Evolutionary conservation across 768 basidiomycete genomes (phyloP), one percentile per base, ranked within the genome.

Genomic region (Brasilioporus rufonigricans): DNA sequence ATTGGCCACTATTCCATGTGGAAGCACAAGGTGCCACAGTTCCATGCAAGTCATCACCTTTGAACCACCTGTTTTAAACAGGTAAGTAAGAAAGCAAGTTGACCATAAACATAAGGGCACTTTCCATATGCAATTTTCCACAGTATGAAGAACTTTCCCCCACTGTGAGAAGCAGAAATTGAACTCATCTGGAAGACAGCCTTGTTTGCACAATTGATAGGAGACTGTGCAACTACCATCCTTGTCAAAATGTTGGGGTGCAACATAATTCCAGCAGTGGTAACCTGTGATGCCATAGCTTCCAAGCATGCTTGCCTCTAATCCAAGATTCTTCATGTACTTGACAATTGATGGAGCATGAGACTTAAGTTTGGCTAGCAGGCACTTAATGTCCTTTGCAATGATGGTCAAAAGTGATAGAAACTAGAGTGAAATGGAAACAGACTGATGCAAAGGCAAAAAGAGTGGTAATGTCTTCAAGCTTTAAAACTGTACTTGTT

Each of bases 201-300:
- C 48, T 0, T 21, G 5, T 43, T 61, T 61, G 18, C 24, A 23
- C 14, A 61, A 4, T 11, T 61, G 58, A 24, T 61, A 61, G 0
- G 54, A 39, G 2, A 61, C 16, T 0, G 55, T 61, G 48, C 52
- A 61, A 7, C 48, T 18, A 1, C 5, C n/a, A 35, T 51, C 41
- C 16, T 27, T 19, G 12, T 51, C 33, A 0, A 44, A 0, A 35
- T 52, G 44, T 12, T 31, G 44, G 5, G 44, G 44, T 12, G 44
- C 44, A 0, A 61, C n/a, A 5, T 61, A 54, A 24, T 61, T 60
- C 50, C 58, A 61, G 16, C 58, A 56, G 9, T 60, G 55, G 27
- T 32, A 61, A 0, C 41, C 55, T 0, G 39, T 61, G 0, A 61
- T 29, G 16, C 55, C 52, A 13, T 61, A 59, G 2, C 8, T 3